Evolutionary conservation across 2,329 filamentous ascomycete genomes (phyloP).

Genomic region (Tympanopsis confertula): DNA sequence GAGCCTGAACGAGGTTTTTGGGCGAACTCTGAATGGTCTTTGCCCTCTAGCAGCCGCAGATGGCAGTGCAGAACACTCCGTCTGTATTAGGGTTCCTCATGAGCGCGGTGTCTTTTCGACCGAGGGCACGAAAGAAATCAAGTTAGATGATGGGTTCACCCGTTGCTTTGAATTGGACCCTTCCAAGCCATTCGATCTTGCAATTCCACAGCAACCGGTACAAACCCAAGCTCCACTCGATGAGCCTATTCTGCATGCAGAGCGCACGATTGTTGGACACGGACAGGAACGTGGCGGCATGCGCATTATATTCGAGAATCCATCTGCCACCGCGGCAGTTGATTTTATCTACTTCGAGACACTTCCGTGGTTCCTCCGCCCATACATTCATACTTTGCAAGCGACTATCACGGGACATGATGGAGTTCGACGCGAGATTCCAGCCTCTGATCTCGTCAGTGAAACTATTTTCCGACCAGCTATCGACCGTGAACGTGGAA

Average conservation of each 20-base stretch:
- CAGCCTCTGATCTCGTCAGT: conserved; percentile 43
- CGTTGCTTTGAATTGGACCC: conserved; percentile 52
- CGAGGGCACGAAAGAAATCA: conserved; percentile 47
- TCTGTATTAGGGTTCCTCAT: conserved; percentile 68
- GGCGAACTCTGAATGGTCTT: conserved; percentile 64
- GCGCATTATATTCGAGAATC: conserved; percentile 80
- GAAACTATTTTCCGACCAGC: conserved; percentile 89
- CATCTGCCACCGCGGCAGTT: conserved; percentile 57
- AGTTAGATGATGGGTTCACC: conserved; percentile 37
- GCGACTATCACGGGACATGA: conserved; percentile 40
- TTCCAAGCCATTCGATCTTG: conserved; percentile 60
- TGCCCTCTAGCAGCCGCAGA: conserved; percentile 61
- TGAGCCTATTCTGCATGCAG: conserved; percentile 64
- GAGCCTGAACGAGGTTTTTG: conserved; percentile 77
- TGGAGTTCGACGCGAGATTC: conserved; percentile 15
- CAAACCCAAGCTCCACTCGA: conserved; percentile 17
- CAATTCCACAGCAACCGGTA: conserved; percentile 44
- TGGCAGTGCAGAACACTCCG: conserved; percentile 33
- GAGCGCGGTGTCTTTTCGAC: conserved; percentile 55
- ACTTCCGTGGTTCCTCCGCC: conserved; percentile 94
- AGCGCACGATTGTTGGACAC: conserved; percentile 83
- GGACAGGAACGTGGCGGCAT: conserved; percentile 89
- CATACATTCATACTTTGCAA: conserved; percentile 82
- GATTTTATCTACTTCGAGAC: conserved; percentile 90
- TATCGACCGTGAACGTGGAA: conserved; percentile 75